These are phyloP conservation scores for Exophiala xenobiotica DNA, from an alignment of 2,329 filamentous ascomycete species.

Conservation along the genomic window DNA sequence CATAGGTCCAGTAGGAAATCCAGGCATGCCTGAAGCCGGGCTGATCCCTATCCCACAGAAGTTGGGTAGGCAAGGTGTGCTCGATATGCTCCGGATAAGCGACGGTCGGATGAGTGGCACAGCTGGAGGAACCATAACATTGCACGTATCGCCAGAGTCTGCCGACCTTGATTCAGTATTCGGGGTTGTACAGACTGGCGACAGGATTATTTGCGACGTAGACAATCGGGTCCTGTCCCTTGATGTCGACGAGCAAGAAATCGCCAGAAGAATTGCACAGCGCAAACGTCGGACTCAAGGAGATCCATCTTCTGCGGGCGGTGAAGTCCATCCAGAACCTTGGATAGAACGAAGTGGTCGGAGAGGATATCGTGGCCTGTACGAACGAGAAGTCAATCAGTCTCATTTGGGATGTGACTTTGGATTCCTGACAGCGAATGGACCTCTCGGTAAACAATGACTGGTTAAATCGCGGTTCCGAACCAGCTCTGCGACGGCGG, in stretches of 20 bases:
- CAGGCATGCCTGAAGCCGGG: slow-evolving; percentile 55
- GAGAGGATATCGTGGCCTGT: slow-evolving; percentile 43
- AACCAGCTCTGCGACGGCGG: not conserved
- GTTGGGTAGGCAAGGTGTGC: slow-evolving; percentile 47
- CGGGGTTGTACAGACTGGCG: slow-evolving; percentile 50
- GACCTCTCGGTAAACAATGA: no score
- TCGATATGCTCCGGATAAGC: slow-evolving; percentile 54
- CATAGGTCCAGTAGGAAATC: slow-evolving; percentile 53
- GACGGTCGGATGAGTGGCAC: slow-evolving; percentile 59
- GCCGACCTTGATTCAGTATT: slow-evolving; percentile 49
- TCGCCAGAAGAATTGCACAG: slow-evolving; percentile 40
- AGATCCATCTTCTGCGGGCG: not conserved
- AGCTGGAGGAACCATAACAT: slow-evolving; percentile 54
- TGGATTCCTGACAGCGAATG: slow-evolving; percentile 26
- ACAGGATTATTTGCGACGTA: slow-evolving; percentile 49
- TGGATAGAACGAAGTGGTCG: slow-evolving; percentile 32
- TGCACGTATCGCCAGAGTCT: slow-evolving; percentile 56
- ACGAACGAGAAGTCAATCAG: slow-evolving; percentile 45
- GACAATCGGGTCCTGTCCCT: slow-evolving; percentile 44
- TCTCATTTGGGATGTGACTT: slow-evolving; percentile 44
- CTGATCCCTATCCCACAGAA: slow-evolving; percentile 54
- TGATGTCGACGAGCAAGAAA: slow-evolving; percentile 43
- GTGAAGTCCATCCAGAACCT: slow-evolving; percentile 5
- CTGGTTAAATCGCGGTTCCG: no score
- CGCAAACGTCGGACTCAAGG: slow-evolving; percentile 8